Evolutionary conservation across 1,284 basidiomycete species (phyloP).

Genomic region (Pyrrhoderma noxium): DNA sequence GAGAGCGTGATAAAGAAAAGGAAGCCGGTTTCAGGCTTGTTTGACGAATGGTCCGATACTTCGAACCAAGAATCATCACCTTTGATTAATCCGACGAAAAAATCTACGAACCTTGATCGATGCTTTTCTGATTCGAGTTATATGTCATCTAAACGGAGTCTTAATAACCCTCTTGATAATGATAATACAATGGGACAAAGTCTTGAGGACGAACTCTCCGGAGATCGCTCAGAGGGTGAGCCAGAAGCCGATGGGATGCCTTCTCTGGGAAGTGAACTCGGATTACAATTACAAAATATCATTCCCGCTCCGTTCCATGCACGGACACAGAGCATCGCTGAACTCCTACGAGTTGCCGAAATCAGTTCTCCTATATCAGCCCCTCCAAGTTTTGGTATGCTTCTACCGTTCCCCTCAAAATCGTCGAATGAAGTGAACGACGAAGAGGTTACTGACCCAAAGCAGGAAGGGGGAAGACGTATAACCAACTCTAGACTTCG

Average conservation of each 20-base stretch:
- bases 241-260: conserved; percentile 19
- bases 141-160: too few relatives aligned
- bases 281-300: conserved; percentile 36
- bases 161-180: too few relatives aligned
- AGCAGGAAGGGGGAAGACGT: not conserved
- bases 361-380: not conserved
- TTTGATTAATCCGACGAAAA: too few relatives aligned
- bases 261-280: conserved; percentile 55
- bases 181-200: too few relatives aligned
- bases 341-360: conserved; percentile 29
- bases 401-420: not conserved
- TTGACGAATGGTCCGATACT: conserved; percentile 31
- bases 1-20: conserved; percentile 26
- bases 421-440: not conserved
- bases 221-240: too few relatives aligned
- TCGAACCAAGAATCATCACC: too few relatives aligned
- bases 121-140: too few relatives aligned
- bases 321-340: conserved; percentile 45
- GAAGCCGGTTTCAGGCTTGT: conserved; percentile 58
- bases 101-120: too few relatives aligned
- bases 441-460: not conserved
- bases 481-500: conserved; percentile 8
- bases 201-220: too few relatives aligned
- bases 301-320: conserved; percentile 35
- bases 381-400: not conserved